These are phyloP conservation scores for Daldinia decipiens DNA, from an alignment of 495 filamentous ascomycete genomes.

Conservation along the genomic window DNA sequence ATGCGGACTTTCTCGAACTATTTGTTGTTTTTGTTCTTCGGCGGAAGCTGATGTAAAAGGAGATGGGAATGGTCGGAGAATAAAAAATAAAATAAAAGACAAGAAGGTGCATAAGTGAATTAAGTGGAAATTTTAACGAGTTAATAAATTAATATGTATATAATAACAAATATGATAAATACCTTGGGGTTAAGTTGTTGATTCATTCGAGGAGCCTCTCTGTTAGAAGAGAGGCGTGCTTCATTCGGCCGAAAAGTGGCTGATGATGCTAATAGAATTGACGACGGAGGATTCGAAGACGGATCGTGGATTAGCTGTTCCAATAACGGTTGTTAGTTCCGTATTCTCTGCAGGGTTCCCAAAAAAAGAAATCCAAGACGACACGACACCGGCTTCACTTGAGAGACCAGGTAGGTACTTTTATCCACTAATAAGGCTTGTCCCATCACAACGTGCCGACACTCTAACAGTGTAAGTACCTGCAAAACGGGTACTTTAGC, in stretches of 20 bases:
- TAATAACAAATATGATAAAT: slow-evolving; percentile 36
- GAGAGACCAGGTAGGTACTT: slow-evolving; percentile 6
- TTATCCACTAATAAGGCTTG: slow-evolving; percentile 43
- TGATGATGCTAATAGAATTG: slow-evolving; percentile 27
- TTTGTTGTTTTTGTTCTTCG: slow-evolving; percentile 22
- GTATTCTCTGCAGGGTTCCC: slow-evolving; percentile 28
- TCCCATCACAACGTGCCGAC: slow-evolving; percentile 17
- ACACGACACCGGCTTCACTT: slow-evolving; percentile 24
- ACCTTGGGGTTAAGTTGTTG: slow-evolving; percentile 60
- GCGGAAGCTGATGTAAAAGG: slow-evolving; percentile 14
- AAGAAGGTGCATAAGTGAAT: slow-evolving; percentile 31
- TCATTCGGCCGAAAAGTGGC: slow-evolving; percentile 47
- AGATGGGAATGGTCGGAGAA: not conserved
- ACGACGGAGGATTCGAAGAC: slow-evolving; percentile 30
- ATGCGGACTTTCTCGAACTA: slow-evolving; percentile 30
- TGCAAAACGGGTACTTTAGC: not conserved
- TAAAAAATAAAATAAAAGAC: slow-evolving; percentile 1
- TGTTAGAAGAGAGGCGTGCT: slow-evolving; percentile 55
- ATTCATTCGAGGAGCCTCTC: slow-evolving; percentile 60
- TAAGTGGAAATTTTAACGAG: not conserved
- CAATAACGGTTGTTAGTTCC: slow-evolving; percentile 41
- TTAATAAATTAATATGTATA: slow-evolving; percentile 30
- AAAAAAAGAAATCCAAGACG: slow-evolving; percentile 12
- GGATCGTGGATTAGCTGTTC: slow-evolving; percentile 35
- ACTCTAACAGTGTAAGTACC: slow-evolving; percentile 19